Evolutionary conservation across 768 basidiomycete species (phyloP).

Genomic region (Termitomyces sp.): DNA sequence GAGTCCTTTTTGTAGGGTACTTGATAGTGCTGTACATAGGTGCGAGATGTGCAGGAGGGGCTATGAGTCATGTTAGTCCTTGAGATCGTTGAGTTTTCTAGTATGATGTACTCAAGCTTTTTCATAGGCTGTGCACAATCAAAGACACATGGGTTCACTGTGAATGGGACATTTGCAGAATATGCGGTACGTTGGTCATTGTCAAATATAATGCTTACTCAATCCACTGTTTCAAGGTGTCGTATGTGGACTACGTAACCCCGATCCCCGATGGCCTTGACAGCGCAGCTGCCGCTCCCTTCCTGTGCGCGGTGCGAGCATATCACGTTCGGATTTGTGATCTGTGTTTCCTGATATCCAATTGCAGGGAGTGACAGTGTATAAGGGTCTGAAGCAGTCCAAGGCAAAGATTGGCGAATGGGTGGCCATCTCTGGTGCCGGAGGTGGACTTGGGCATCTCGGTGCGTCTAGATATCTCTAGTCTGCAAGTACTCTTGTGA

Average conservation of each 20-base stretch:
- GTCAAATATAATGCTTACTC: not conserved
- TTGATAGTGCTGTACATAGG: conserved; percentile 14
- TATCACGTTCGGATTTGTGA: not conserved
- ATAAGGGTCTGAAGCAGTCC: conserved; percentile 70
- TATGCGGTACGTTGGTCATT: conserved; percentile 39
- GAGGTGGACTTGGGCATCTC: conserved; percentile 76
- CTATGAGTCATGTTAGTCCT: conserved; percentile 37
- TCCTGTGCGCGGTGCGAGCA: conserved; percentile 62
- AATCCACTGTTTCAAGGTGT: conserved; percentile 30
- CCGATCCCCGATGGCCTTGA: conserved; percentile 65
- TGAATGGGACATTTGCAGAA: conserved; percentile 68
- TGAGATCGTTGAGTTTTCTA: not conserved
- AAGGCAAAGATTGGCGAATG: conserved; percentile 58
- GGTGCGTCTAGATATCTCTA: conserved; percentile 26
- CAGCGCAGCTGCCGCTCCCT: conserved; percentile 59
- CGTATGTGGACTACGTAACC: conserved; percentile 64
- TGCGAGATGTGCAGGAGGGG: conserved; percentile 74
- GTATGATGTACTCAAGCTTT: not conserved
- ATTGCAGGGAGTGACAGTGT: conserved; percentile 70
- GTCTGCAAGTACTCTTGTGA: not conserved
- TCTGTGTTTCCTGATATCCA: not conserved
- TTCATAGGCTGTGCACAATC: conserved; percentile 39
- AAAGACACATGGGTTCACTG: conserved; percentile 52
- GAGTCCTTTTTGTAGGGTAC: too few relatives aligned
- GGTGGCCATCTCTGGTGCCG: conserved; percentile 71